These are phyloP conservation scores for Nakazawaea anatomiae DNA, from an alignment of 805 yeast genomes.

Conservation along the genomic window DNA sequence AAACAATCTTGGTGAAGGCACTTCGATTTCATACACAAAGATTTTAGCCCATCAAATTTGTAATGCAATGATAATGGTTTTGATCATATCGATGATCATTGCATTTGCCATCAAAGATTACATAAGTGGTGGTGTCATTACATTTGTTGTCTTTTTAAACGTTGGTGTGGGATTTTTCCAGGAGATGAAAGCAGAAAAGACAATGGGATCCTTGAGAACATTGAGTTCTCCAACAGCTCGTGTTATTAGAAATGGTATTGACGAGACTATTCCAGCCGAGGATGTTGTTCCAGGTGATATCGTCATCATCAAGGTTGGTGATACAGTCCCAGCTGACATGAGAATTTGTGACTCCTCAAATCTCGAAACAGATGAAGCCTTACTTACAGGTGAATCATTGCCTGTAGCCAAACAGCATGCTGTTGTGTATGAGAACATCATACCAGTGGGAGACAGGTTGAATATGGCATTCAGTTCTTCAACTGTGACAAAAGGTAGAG, in stretches of 20 bases:
- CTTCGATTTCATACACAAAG: constrained; percentile 43
- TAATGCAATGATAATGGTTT: constrained; percentile 75
- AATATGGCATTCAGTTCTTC: constrained; percentile 71
- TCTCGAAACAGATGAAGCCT: constrained; percentile 80
- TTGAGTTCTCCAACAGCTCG: constrained; percentile 68
- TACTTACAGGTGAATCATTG: constrained; percentile 85
- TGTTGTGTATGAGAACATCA: constrained; percentile 30
- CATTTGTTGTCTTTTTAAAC: constrained; percentile 58
- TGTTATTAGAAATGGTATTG: constrained; percentile 56
- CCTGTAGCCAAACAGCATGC: constrained; percentile 57
- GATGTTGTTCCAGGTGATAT: constrained; percentile 73
- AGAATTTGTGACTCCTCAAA: constrained; percentile 53
- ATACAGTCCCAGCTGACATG: constrained; percentile 71
- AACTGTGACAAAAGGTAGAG: constrained; percentile 69
- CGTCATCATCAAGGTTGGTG: constrained; percentile 59
- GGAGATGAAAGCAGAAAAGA: constrained; percentile 69
- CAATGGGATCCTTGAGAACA: constrained; percentile 67
- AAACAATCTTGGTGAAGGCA: constrained; percentile 57
- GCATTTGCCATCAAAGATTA: constrained; percentile 71
- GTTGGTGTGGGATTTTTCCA: constrained; percentile 64
- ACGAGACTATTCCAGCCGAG: constrained; percentile 50
- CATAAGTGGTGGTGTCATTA: constrained; percentile 80
- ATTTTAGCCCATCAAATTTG: constrained; percentile 63
- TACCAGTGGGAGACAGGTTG: constrained; percentile 68
- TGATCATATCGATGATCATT: constrained; percentile 62